A percentile compares a stretch with the other conserved stretches of the same genome.
These are phyloP conservation scores for Phytophthora pisi DNA, from an alignment of 352 stramenopile species.

Conservation along the genomic window DNA sequence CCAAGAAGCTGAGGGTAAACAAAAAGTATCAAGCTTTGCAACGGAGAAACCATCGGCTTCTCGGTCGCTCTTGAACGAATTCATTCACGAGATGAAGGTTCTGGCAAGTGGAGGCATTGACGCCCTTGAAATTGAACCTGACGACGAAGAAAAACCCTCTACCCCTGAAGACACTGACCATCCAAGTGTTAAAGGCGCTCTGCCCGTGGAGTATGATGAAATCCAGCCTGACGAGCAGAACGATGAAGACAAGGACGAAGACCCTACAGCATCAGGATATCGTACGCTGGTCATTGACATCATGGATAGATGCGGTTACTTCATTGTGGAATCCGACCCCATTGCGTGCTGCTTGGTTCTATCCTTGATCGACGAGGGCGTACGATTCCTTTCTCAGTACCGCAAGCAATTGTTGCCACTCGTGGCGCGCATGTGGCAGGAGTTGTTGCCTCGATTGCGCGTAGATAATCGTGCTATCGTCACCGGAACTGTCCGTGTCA, in stretches of 20 bases:
- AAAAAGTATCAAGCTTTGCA: conserved; percentile 6
- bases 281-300: conserved; percentile 71
- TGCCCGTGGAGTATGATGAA: conserved; percentile 75
- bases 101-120: conserved; percentile 43
- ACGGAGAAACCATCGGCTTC: conserved; percentile 7
- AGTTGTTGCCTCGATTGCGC: conserved; percentile 62
- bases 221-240: conserved; percentile 27
- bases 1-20: conserved; percentile 11
- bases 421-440: conserved; percentile 77
- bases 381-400: conserved; percentile 50
- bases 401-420: conserved; percentile 71
- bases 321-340: conserved; percentile 69
- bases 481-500: conserved; percentile 51
- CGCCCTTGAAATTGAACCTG: conserved; percentile 29
- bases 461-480: conserved; percentile 71
- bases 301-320: conserved; percentile 78
- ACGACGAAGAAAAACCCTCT: conserved; percentile 17
- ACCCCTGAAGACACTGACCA: conserved; percentile 14
- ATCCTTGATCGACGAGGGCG: conserved; percentile 67
- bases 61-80: conserved; percentile 43
- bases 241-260: conserved; percentile 30
- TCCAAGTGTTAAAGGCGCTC: conserved; percentile 57
- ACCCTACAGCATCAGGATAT: conserved; percentile 37
- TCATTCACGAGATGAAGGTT: conserved; percentile 73
- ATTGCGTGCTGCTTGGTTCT: conserved; percentile 78